Percentiles rank a stretch among this genome's conserved stretches.
These are phyloP conservation scores for Auriscalpium vulgare DNA, from an alignment of 768 basidiomycete genomes.

Conservation along the genomic window DNA sequence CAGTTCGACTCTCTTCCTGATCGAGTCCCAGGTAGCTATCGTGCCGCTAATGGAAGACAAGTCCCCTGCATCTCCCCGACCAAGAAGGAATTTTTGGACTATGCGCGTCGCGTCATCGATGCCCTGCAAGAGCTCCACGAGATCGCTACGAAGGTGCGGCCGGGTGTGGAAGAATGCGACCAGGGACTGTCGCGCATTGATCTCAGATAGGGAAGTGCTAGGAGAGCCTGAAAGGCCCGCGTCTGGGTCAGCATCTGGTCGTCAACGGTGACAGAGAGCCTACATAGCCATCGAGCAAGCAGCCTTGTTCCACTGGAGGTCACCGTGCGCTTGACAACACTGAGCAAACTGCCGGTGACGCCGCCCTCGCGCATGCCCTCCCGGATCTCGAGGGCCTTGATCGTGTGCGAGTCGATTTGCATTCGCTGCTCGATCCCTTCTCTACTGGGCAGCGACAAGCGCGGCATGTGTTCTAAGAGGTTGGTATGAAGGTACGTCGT, in stretches of 20 bases:
- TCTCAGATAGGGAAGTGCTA: slow-evolving; percentile 66
- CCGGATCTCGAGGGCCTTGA: slow-evolving; percentile 80
- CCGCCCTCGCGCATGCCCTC: slow-evolving; percentile 71
- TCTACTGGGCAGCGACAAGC: slow-evolving; percentile 44
- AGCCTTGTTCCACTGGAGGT: slow-evolving; percentile 74
- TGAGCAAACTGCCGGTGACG: slow-evolving; percentile 63
- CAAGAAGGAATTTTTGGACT: slow-evolving; percentile 66
- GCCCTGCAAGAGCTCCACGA: slow-evolving; percentile 44
- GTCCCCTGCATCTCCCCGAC: slow-evolving; percentile 60
- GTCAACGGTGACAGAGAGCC: slow-evolving; percentile 15
- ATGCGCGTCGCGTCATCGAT: slow-evolving; percentile 69
- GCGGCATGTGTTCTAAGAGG: slow-evolving; percentile 74
- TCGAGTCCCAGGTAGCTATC: slow-evolving; percentile 48
- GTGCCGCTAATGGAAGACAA: slow-evolving; percentile 57
- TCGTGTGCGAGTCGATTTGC: slow-evolving; percentile 86
- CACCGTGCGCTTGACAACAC: slow-evolving; percentile 65
- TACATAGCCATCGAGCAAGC: slow-evolving; percentile 72
- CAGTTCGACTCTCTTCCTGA: slow-evolving; percentile 41
- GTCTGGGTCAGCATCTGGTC: not conserved
- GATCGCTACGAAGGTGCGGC: slow-evolving; percentile 57
- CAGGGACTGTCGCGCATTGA: slow-evolving; percentile 66
- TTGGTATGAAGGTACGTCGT: slow-evolving; percentile 57
- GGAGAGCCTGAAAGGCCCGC: slow-evolving; percentile 56
- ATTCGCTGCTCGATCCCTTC: slow-evolving; percentile 55
- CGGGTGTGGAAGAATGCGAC: slow-evolving; percentile 62